phyloP scores from a whole-genome alignment of 352 stramenopile genomes.

The Pythium oligandrum region DNA sequence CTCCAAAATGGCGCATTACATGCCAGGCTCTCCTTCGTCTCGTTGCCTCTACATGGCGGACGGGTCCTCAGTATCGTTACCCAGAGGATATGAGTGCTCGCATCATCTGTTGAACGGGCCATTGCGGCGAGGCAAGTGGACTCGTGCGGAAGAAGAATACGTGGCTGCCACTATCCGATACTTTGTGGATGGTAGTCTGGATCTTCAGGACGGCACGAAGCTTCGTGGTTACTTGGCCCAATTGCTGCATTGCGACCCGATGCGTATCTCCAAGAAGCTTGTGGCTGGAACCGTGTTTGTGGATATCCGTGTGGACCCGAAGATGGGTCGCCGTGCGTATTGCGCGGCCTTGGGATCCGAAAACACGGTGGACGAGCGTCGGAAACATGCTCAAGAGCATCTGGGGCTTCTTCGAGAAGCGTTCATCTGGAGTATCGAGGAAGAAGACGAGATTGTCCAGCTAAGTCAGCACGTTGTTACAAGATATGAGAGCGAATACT shows the following conservation, averaged over 20 bases:
- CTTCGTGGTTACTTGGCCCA: slow-evolving; percentile 67
- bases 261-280: slow-evolving; percentile 80
- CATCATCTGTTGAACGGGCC: slow-evolving; percentile 17
- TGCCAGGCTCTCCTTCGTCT: too few relatives aligned
- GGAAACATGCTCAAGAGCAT: slow-evolving; percentile 33
- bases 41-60: too few relatives aligned
- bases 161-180: slow-evolving; percentile 63
- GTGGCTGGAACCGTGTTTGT: slow-evolving; percentile 54
- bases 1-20: too few relatives aligned
- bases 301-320: slow-evolving; percentile 65
- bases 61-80: too few relatives aligned
- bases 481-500: too few relatives aligned
- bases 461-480: too few relatives aligned
- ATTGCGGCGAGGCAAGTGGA: slow-evolving; percentile 70
- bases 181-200: slow-evolving; percentile 58
- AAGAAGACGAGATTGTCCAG: slow-evolving; percentile 25
- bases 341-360: slow-evolving; percentile 55
- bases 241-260: slow-evolving; percentile 67
- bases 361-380: slow-evolving; percentile 28
- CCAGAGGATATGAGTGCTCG: too few relatives aligned
- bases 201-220: slow-evolving; percentile 69
- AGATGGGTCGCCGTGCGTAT: slow-evolving; percentile 67
- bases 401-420: slow-evolving; percentile 30
- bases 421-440: slow-evolving; percentile 62
- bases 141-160: slow-evolving; percentile 57